Conservation (phyloP, 2,329 filamentous ascomycete species). For the Scedosporium minutisporum region DNA sequence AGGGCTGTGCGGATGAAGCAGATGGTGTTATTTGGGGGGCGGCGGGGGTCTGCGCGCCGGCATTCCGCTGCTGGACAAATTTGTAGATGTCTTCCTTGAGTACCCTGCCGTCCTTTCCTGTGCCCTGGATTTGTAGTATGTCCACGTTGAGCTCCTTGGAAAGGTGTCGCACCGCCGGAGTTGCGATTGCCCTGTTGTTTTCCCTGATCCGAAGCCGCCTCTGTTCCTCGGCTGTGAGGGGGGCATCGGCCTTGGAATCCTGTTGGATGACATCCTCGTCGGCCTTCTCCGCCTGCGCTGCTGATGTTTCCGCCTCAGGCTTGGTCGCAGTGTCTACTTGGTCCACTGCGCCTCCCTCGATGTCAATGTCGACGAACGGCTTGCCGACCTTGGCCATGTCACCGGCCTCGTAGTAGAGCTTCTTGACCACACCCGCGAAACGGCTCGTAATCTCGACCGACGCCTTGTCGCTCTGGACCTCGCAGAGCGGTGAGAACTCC, state of each 20-base stretch:
- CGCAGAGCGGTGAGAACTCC: constrained; percentile 95
- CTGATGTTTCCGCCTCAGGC: not conserved
- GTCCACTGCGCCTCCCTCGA: constrained; percentile 61
- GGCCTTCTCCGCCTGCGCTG: constrained; percentile 4
- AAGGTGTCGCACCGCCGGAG: constrained; percentile 83
- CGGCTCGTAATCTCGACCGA: constrained; percentile 86
- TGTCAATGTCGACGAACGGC: constrained; percentile 90
- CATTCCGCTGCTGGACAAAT: constrained; percentile 46
- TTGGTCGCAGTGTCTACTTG: constrained; percentile 14
- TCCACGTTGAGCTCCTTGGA: constrained; percentile 70
- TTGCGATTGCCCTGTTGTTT: constrained; percentile 68
- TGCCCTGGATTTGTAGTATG: constrained; percentile 70
- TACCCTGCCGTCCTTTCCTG: constrained; percentile 83
- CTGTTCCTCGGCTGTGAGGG: constrained; percentile 18
- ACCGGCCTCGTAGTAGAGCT: constrained; percentile 87
- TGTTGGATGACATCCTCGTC: constrained; percentile 8
- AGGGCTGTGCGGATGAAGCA: not conserved
- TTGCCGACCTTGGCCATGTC: constrained; percentile 95
- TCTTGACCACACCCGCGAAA: constrained; percentile 92
- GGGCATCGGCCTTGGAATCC: constrained; percentile 17
- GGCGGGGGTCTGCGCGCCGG: constrained; percentile 18
- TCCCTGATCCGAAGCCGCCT: constrained; percentile 28
- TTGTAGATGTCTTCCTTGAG: constrained; percentile 83
- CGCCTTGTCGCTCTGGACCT: constrained; percentile 97
- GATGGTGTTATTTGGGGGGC: constrained; percentile 7